Percentiles rank a stretch among this genome's conserved stretches.
phyloP scores from a whole-genome alignment of 1,284 basidiomycete species.

The Blastosporella zonata region DNA sequence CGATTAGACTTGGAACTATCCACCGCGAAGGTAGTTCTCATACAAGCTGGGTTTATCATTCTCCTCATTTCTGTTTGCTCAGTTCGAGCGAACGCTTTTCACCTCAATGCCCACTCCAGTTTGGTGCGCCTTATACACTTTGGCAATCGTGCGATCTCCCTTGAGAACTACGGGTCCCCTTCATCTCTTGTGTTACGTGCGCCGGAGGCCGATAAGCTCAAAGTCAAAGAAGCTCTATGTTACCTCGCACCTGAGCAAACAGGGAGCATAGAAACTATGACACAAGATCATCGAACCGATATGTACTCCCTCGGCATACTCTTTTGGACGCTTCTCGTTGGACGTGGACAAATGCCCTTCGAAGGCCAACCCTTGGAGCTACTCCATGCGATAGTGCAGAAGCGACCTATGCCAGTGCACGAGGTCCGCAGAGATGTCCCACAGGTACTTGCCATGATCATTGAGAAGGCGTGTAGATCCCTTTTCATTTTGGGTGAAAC shows the following conservation, averaged over 20 bases:
- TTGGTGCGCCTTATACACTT: slow-evolving; percentile 69
- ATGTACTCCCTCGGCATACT: slow-evolving; percentile 67
- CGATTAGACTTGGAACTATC: slow-evolving; percentile 46
- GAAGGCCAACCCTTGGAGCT: slow-evolving; percentile 68
- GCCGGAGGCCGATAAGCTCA: slow-evolving; percentile 62
- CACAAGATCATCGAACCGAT: slow-evolving; percentile 69
- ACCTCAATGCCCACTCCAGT: slow-evolving; percentile 65
- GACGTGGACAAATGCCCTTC: slow-evolving; percentile 66
- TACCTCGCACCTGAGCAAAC: slow-evolving; percentile 75
- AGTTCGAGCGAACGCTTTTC: slow-evolving; percentile 74
- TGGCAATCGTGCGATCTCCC: slow-evolving; percentile 70
- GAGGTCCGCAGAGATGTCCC: slow-evolving; percentile 71
- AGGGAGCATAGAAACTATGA: slow-evolving; percentile 63
- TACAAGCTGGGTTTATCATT: neutral
- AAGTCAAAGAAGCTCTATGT: slow-evolving; percentile 69
- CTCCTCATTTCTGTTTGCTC: slow-evolving; percentile 5
- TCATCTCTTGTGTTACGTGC: slow-evolving; percentile 61
- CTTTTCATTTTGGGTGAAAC: neutral
- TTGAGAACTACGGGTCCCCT: slow-evolving; percentile 68
- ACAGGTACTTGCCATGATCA: slow-evolving; percentile 63
- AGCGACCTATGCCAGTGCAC: slow-evolving; percentile 67
- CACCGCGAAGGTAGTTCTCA: slow-evolving; percentile 57
- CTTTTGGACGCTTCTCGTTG: slow-evolving; percentile 69
- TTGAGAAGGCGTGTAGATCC: slow-evolving; percentile 51
- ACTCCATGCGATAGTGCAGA: slow-evolving; percentile 66